These are phyloP conservation scores for Irpex sp. DNA, from an alignment of 1,284 basidiomycete species.

Conservation along the genomic window DNA sequence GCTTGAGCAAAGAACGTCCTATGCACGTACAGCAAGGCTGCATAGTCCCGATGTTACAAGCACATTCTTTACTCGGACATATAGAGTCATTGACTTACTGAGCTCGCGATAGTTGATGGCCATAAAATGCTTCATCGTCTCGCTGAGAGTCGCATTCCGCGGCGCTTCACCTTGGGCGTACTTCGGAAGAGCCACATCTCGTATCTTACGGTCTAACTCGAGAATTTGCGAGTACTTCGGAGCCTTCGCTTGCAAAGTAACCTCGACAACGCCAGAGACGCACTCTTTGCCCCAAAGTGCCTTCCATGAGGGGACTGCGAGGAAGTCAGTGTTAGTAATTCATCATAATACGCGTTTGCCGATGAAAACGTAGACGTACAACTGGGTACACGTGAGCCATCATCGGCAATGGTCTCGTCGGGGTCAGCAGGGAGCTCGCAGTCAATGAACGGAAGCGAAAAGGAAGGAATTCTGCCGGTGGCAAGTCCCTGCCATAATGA, in stretches of 20 bases:
- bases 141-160: constrained; percentile 39
- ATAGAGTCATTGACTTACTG: constrained; percentile 35
- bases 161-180: constrained; percentile 27
- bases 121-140: constrained; percentile 52
- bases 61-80: not conserved
- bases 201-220: constrained; percentile 28
- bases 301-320: constrained; percentile 67
- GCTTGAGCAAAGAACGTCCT: constrained; percentile 64
- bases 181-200: constrained; percentile 30
- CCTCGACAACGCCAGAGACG: constrained; percentile 60
- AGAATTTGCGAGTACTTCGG: constrained; percentile 41
- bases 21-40: constrained; percentile 61
- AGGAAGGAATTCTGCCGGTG: constrained; percentile 26
- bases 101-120: constrained; percentile 58
- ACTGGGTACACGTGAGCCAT: constrained; percentile 24
- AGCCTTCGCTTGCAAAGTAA: constrained; percentile 58
- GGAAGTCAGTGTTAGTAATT: constrained; percentile 3
- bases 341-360: not conserved
- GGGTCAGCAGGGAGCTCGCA: constrained; percentile 27
- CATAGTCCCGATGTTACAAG: not conserved
- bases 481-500: constrained; percentile 22
- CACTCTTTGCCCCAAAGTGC: constrained; percentile 67
- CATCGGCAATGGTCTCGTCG: constrained; percentile 23
- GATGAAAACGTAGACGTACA: constrained; percentile 17
- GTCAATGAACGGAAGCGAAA: constrained; percentile 28